Conservation (phyloP, 208 protist species). For the Acanthamoeba triangularis region DNA sequence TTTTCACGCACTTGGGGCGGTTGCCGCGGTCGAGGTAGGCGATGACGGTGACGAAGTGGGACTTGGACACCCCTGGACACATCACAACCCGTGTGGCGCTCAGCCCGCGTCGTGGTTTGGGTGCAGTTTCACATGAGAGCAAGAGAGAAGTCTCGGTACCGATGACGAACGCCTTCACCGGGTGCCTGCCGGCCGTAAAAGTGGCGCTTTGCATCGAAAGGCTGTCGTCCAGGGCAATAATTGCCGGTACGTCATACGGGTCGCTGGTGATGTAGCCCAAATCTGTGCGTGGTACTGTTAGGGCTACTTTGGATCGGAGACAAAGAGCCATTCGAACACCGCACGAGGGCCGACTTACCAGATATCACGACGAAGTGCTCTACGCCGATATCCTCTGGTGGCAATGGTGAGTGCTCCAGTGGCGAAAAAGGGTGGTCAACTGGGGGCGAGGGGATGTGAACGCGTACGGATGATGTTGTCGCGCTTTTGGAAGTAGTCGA, state of each 20-base stretch:
- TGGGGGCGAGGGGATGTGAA: not conserved
- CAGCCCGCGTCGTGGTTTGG: no score
- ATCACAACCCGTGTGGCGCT: no score
- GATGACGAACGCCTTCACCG: conserved; percentile 20
- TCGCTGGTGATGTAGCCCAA: conserved; percentile 37
- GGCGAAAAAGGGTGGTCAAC: not conserved
- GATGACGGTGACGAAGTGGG: conserved; percentile 35
- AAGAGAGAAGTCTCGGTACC: not conserved
- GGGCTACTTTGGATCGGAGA: not conserved
- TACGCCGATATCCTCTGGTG: not conserved
- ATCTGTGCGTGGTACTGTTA: not conserved
- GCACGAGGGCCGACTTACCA: not conserved
- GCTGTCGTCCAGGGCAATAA: not conserved
- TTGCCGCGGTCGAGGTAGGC: not conserved
- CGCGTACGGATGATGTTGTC: conserved; percentile 3
- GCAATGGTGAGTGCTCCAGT: no score
- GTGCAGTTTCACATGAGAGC: no score
- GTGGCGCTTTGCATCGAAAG: not conserved
- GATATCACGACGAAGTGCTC: not conserved
- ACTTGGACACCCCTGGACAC: not conserved
- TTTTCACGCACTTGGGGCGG: not conserved
- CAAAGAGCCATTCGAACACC: not conserved
- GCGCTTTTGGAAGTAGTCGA: not conserved
- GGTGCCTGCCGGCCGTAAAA: not conserved
- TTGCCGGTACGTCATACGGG: not conserved